These are phyloP conservation scores for Shiraia sp. DNA, from an alignment of 2,329 filamentous ascomycete genomes.

Conservation along the genomic window DNA sequence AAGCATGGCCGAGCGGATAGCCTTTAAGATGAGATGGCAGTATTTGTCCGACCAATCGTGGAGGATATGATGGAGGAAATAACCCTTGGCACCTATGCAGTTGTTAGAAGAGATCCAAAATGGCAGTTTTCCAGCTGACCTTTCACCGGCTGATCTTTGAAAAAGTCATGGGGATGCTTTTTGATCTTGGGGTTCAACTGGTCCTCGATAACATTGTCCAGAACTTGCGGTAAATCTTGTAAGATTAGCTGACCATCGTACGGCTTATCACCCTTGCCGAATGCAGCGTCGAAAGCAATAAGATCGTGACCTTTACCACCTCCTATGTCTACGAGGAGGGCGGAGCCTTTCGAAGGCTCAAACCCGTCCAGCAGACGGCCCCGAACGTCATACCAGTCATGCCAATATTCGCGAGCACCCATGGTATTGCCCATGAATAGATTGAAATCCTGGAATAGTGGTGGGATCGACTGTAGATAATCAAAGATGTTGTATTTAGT, in stretches of 20 bases:
- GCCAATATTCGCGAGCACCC: conserved; percentile 13
- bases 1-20: conserved; percentile 9
- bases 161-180: conserved; percentile 27
- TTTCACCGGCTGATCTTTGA: conserved; percentile 26
- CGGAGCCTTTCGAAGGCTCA: background rate
- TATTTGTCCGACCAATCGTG: conserved; percentile 20
- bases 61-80: conserved; percentile 16
- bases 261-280: background rate
- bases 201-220: conserved; percentile 4
- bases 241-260: conserved; percentile 5
- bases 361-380: conserved; percentile 9
- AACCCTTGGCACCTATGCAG: conserved; percentile 11
- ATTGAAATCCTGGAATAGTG: conserved; percentile 13
- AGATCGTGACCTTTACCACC: conserved; percentile 14
- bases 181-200: conserved; percentile 1
- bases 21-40: conserved; percentile 9
- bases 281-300: conserved; percentile 4
- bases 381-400: conserved; percentile 16
- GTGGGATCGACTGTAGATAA: background rate
- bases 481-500: background rate
- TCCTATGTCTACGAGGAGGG: conserved; percentile 13
- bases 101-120: background rate
- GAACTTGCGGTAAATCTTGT: conserved; percentile 8
- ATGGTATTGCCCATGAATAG: conserved; percentile 19
- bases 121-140: conserved; percentile 10